A percentile compares a stretch with the other conserved stretches of the same genome.
Conservation (phyloP, 2,329 filamentous ascomycete genomes). For the Onygena corvina region DNA sequence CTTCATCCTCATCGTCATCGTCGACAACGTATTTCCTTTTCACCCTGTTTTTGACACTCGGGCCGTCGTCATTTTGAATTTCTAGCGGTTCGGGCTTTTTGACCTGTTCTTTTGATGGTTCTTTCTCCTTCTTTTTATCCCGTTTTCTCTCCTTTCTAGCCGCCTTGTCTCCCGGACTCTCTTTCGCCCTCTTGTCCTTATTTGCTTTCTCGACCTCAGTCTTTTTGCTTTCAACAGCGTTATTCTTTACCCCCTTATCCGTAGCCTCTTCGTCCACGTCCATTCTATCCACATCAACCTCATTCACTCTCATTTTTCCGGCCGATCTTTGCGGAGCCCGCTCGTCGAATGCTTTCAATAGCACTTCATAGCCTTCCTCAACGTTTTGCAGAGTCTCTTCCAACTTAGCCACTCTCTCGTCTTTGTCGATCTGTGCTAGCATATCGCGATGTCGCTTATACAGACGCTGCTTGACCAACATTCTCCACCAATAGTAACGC, state of each 20-base stretch:
- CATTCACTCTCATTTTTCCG: conserved; percentile 23
- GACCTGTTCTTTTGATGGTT: neutral
- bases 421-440: conserved; percentile 46
- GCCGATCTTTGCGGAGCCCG: conserved; percentile 22
- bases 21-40: conserved; percentile 8
- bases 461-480: conserved; percentile 51
- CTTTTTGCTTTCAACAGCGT: conserved; percentile 22
- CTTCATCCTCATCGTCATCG: conserved; percentile 13
- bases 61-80: neutral
- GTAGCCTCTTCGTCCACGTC: conserved; percentile 21
- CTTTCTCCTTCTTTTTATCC: neutral
- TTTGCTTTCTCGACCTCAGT: no score
- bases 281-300: conserved; percentile 22
- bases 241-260: conserved; percentile 16
- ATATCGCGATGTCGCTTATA: conserved; percentile 49
- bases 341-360: conserved; percentile 35
- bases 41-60: neutral
- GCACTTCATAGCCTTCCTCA: conserved; percentile 46
- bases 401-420: conserved; percentile 47
- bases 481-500: conserved; percentile 53
- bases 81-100: neutral
- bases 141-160: neutral
- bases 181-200: conserved; percentile 14
- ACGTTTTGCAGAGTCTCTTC: conserved; percentile 47
- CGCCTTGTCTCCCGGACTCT: neutral